These are phyloP conservation scores for Suaeda aralocaspica DNA, from an alignment of 148 eudicot species.

Conservation along the genomic window DNA sequence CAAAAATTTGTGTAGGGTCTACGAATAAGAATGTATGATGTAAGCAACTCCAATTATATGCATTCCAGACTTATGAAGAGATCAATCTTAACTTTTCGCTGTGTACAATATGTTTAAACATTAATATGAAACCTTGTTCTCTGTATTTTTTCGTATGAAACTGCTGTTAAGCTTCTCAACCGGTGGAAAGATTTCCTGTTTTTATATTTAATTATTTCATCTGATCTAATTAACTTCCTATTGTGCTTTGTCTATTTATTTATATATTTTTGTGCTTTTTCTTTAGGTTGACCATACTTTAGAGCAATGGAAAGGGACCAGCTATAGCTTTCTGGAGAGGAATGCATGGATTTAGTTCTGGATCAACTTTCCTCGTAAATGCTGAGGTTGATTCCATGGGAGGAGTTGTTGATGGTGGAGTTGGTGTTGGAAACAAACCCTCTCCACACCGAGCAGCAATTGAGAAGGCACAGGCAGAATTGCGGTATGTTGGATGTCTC, in stretches of 20 bases:
- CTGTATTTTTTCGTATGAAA: too few relatives aligned
- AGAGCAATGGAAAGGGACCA: slow-evolving; percentile 45
- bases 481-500: slow-evolving; percentile 45
- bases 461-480: slow-evolving; percentile 85
- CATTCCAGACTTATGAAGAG: too few relatives aligned
- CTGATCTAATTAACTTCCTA: not conserved
- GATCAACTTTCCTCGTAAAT: slow-evolving; percentile 66
- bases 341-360: slow-evolving; percentile 79
- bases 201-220: too few relatives aligned
- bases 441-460: slow-evolving; percentile 75
- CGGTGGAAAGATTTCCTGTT: too few relatives aligned
- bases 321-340: slow-evolving; percentile 44
- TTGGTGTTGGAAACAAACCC: slow-evolving; percentile 56
- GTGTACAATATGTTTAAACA: too few relatives aligned
- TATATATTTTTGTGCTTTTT: slow-evolving; percentile 12
- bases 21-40: too few relatives aligned
- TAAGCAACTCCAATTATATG: too few relatives aligned
- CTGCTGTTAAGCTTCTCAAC: too few relatives aligned
- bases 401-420: slow-evolving; percentile 82
- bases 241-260: not conserved
- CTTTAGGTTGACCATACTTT: slow-evolving; percentile 20
- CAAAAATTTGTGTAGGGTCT: too few relatives aligned
- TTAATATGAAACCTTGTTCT: too few relatives aligned
- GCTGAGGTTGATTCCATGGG: slow-evolving; percentile 98
- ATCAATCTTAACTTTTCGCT: too few relatives aligned